Conservation (phyloP, 2,329 filamentous ascomycete species). For the Cyphellophora europaea region DNA sequence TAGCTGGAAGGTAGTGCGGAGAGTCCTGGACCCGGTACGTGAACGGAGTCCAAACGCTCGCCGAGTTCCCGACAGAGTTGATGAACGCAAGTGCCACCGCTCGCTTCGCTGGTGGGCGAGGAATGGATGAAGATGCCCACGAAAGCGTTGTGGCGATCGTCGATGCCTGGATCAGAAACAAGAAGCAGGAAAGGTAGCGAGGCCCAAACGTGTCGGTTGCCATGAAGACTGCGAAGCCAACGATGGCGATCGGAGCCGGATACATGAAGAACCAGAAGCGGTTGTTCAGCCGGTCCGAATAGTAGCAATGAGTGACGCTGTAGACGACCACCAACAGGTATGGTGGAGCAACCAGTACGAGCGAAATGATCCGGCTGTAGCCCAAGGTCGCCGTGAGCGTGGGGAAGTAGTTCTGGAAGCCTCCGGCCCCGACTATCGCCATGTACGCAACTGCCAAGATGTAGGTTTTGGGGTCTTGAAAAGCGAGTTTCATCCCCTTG, state of each 20-base stretch:
- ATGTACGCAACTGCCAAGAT: slow-evolving; percentile 39
- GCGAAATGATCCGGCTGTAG: slow-evolving; percentile 36
- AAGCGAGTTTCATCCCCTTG: slow-evolving; percentile 41
- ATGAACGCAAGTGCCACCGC: slow-evolving; percentile 47
- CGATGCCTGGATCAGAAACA: slow-evolving; percentile 47
- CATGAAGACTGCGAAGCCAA: slow-evolving; percentile 48
- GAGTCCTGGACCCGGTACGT: slow-evolving; percentile 33
- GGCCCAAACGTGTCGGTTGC: slow-evolving; percentile 41
- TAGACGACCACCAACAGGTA: slow-evolving; percentile 47
- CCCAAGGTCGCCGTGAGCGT: slow-evolving; percentile 39
- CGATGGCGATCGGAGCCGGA: slow-evolving; percentile 42
- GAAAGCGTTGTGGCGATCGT: slow-evolving; percentile 41
- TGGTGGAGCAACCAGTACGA: slow-evolving; percentile 44
- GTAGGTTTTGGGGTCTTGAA: slow-evolving; percentile 34
- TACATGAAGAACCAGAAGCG: slow-evolving; percentile 45
- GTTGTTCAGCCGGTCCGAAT: slow-evolving; percentile 36
- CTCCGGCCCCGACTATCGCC: slow-evolving; percentile 39
- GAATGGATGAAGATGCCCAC: slow-evolving; percentile 43
- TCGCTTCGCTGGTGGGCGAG: slow-evolving; percentile 45
- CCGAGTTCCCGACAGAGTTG: slow-evolving; percentile 45
- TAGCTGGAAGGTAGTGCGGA: slow-evolving; percentile 31
- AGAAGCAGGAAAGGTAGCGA: slow-evolving; percentile 47
- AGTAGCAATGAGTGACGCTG: slow-evolving; percentile 33
- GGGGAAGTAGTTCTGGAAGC: slow-evolving; percentile 50
- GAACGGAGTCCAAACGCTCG: slow-evolving; percentile 43